Evolutionary conservation across 2,329 filamentous ascomycete genomes (phyloP), one percentile per base, ranked within the genome.

Genomic region (Elsinoe fawcettii): DNA sequence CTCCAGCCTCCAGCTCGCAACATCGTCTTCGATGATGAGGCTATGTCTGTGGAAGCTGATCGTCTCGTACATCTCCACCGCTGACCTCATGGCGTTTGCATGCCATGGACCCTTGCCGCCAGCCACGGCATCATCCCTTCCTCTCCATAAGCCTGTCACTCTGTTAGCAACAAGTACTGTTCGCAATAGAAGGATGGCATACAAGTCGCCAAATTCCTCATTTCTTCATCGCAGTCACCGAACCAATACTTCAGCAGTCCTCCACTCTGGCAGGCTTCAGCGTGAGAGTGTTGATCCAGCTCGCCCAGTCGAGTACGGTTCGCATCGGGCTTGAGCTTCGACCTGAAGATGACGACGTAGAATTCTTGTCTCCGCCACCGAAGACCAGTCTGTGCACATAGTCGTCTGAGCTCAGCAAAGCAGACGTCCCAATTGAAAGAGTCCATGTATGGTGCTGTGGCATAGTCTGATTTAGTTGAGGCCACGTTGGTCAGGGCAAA

Each of bases 241-340:
- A 95, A 96, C 90, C 91, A 96, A 72, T 96, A 96, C 71, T 95
- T 95, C 67, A 96, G 73, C 67, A 96, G 80, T 0, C 90, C 90
- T 5, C 90, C 90, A 65, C 84, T 88, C 37, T 79, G 79, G 16
- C 85, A 85, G 11, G 91, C 91, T 69, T 96, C 90, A 22, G 81
- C 78, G 69, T 96, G 90, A 5, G 87, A 87, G 59, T 83, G 83
- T 66, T 85, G 84, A 71, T 96, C 91, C 30, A 96, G 77, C 23
- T 78, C 77, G 39, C 84, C 84, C 37, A 96, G 78, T 59, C 86
- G 78, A 9, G 80, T 80, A 59, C 83, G 82, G n/a, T 89, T 82
- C 1, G 85, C 86, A 11, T 77, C 80, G 1, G 80, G 76, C 36
- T 84, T 83, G 57, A 96, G 81, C 62, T 78, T 80, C 5, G 87